These are phyloP conservation scores for Ballota nigra DNA, from an alignment of 257 asterid species.

Conservation along the genomic window DNA sequence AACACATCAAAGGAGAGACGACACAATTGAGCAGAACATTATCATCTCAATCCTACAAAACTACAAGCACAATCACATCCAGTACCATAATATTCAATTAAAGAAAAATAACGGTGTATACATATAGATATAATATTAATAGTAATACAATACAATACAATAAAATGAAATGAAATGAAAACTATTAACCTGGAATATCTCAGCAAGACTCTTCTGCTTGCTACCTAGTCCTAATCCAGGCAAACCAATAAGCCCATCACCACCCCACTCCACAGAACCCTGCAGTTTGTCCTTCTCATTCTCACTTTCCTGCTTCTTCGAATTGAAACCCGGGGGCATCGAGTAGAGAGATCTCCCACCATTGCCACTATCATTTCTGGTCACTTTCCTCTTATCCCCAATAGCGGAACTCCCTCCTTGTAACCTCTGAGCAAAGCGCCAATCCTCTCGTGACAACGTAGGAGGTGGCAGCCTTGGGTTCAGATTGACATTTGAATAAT, in stretches of 20 bases:
- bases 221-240: constrained; percentile 80
- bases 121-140: background rate
- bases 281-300: constrained; percentile 48
- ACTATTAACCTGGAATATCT: constrained; percentile 68
- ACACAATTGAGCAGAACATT: background rate
- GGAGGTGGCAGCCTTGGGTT: constrained; percentile 98
- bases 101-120: background rate
- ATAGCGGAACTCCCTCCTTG: constrained; percentile 85
- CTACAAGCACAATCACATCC: background rate
- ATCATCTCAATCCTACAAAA: background rate
- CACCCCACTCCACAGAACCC: constrained; percentile 84
- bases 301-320: constrained; percentile 63
- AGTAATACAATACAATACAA: background rate
- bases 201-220: constrained; percentile 89
- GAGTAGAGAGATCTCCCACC: constrained; percentile 64
- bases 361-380: constrained; percentile 59
- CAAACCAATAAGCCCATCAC: constrained; percentile 95
- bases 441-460: constrained; percentile 82
- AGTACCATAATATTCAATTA: constrained; percentile 1
- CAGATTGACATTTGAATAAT: constrained; percentile 83
- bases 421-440: constrained; percentile 79
- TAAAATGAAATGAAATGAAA: background rate
- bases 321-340: constrained; percentile 87
- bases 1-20: background rate
- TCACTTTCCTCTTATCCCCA: constrained; percentile 93